Conservation (phyloP, 75 land plant genomes). For the Selaginella moellendorffii region DNA sequence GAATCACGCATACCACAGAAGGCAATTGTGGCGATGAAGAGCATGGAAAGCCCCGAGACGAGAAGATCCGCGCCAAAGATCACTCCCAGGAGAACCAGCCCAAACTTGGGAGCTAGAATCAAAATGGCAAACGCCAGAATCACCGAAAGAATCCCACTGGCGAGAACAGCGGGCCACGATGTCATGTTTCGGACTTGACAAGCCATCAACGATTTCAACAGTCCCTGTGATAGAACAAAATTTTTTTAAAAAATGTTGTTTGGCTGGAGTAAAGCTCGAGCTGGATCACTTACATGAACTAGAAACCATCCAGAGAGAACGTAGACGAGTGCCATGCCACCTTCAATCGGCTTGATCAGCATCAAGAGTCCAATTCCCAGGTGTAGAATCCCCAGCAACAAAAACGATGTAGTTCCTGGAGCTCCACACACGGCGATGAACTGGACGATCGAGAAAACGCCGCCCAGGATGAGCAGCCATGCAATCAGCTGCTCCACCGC, state of each 20-base stretch:
- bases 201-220: constrained; percentile 9
- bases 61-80: constrained; percentile 3
- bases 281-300: constrained; percentile 8
- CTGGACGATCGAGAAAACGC: constrained; percentile 1
- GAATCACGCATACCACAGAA: background rate
- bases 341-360: constrained; percentile 5
- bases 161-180: constrained; percentile 7
- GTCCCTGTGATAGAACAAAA: background rate
- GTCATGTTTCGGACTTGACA: constrained; percentile 3
- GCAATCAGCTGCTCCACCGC: constrained; percentile 9
- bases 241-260: background rate
- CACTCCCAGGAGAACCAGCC: constrained; percentile 3
- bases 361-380: constrained; percentile 1
- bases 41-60: constrained; percentile 2
- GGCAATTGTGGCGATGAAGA: background rate
- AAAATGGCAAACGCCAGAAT: background rate
- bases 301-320: constrained; percentile 11
- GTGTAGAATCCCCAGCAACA: background rate
- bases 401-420: constrained; percentile 3
- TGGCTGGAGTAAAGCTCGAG: background rate
- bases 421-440: constrained; percentile 4
- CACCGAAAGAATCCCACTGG: constrained; percentile 1
- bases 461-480: constrained; percentile 4
- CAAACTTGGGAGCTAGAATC: constrained; percentile 4
- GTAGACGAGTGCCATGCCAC: background rate